phyloP scores from a whole-genome alignment of 1,284 basidiomycete species.

The Nidula niveotomentosa region DNA sequence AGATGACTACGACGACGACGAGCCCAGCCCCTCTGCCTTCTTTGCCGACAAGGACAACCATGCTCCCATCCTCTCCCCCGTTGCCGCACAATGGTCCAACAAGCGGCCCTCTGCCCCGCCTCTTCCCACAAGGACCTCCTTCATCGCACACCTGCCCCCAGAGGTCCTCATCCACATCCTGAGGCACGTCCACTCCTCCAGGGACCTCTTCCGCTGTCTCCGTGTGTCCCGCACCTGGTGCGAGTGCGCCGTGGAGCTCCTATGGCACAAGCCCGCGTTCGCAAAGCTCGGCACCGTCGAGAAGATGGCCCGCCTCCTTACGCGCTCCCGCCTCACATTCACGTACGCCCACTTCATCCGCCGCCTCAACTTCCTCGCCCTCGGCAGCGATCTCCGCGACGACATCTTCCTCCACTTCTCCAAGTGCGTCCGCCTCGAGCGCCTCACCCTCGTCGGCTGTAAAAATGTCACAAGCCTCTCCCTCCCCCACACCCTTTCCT shows the following conservation, averaged over 20 bases:
- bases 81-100: slow-evolving; percentile 68
- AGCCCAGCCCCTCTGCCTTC: slow-evolving; percentile 50
- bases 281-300: slow-evolving; percentile 70
- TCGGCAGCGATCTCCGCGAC: slow-evolving; percentile 77
- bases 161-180: slow-evolving; percentile 95
- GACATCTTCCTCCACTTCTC: slow-evolving; percentile 75
- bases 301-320: slow-evolving; percentile 75
- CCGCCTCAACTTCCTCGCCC: slow-evolving; percentile 85
- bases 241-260: slow-evolving; percentile 90
- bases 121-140: slow-evolving; percentile 33
- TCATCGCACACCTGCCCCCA: slow-evolving; percentile 71
- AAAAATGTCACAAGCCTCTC: slow-evolving; percentile 68
- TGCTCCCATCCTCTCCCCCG: slow-evolving; percentile 32
- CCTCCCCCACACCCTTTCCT: slow-evolving; percentile 68
- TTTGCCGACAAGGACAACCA: slow-evolving; percentile 36
- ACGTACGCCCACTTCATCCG: slow-evolving; percentile 89
- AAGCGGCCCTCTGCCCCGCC: slow-evolving; percentile 27
- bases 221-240: slow-evolving; percentile 94
- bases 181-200: slow-evolving; percentile 74
- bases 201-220: slow-evolving; percentile 76
- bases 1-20: slow-evolving; percentile 68
- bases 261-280: slow-evolving; percentile 93
- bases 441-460: slow-evolving; percentile 90
- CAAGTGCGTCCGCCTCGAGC: slow-evolving; percentile 84
- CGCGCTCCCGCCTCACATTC: slow-evolving; percentile 70